Percentiles rank a stretch among this genome's conserved stretches.
Conservation (phyloP, 192 early-diverging fungal genomes). For the Coemansia furcata region DNA sequence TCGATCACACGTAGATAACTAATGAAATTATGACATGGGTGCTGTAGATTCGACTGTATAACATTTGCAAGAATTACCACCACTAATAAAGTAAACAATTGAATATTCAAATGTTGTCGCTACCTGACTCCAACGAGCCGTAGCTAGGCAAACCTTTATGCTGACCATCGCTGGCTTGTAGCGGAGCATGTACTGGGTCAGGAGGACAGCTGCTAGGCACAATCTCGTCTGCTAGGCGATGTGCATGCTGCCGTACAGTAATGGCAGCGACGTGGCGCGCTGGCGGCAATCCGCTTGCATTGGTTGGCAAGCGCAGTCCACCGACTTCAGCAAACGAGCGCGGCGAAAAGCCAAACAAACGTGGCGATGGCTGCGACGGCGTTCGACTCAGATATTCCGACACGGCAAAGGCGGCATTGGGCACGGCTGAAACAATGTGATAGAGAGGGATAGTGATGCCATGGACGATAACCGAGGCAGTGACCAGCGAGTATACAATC, state of each 20-base stretch:
- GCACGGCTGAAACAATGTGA: conserved; percentile 22
- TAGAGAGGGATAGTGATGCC: conserved; percentile 76
- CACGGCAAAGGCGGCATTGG: conserved; percentile 15
- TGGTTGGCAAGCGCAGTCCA: neutral
- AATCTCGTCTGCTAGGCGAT: neutral
- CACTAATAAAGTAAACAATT: neutral
- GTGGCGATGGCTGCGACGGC: conserved; percentile 11
- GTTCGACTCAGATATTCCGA: conserved; percentile 8
- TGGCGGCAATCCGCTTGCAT: neutral
- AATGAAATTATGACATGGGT: neutral
- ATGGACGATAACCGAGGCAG: conserved; percentile 76
- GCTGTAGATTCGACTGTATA: conserved; percentile 3
- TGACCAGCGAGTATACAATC: conserved; percentile 66
- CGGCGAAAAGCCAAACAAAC: conserved; percentile 7
- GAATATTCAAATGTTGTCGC: neutral
- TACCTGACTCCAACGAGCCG: neutral
- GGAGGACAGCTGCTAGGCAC: conserved; percentile 5
- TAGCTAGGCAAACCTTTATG: conserved; percentile 16
- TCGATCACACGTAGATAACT: neutral
- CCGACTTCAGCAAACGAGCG: neutral
- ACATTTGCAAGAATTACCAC: neutral
- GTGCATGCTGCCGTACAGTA: neutral
- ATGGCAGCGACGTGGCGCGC: neutral
- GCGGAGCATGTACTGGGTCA: neutral
- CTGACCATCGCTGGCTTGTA: neutral